Conservation (phyloP, 2,329 filamentous ascomycete genomes). For the Cercospora sojina region DNA sequence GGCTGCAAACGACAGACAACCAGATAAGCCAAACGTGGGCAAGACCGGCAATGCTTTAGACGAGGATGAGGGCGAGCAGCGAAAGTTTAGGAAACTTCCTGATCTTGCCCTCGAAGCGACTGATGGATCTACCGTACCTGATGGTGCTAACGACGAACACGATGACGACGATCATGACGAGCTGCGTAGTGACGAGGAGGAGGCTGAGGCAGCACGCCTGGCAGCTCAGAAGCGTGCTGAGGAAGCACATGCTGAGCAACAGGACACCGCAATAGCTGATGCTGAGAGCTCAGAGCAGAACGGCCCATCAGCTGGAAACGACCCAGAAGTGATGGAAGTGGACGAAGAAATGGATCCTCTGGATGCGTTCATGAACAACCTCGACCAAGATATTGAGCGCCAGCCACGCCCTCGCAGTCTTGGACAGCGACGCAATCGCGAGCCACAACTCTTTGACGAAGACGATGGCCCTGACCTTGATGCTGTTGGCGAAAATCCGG, state of each 20-base stretch:
- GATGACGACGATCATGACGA: slow-evolving; percentile 62
- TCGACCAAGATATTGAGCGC: slow-evolving; percentile 53
- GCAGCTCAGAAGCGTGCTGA: slow-evolving; percentile 73
- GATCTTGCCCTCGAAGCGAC: slow-evolving; percentile 62
- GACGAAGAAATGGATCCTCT: slow-evolving; percentile 80
- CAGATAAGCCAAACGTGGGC: slow-evolving; percentile 62
- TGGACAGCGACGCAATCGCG: slow-evolving; percentile 56
- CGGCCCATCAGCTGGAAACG: slow-evolving; percentile 20
- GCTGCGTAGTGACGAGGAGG: slow-evolving; percentile 81
- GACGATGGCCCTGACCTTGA: slow-evolving; percentile 69
- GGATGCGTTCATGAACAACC: slow-evolving; percentile 91
- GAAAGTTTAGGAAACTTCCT: slow-evolving; percentile 88
- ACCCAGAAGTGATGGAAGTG: slow-evolving; percentile 38
- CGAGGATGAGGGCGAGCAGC: slow-evolving; percentile 81
- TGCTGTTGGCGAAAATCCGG: slow-evolving; percentile 62
- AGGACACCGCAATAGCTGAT: slow-evolving; percentile 50
- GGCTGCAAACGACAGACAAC: slow-evolving; percentile 57
- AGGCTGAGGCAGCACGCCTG: slow-evolving; percentile 78
- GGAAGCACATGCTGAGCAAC: slow-evolving; percentile 44
- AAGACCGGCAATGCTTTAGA: slow-evolving; percentile 74
- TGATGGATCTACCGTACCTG: slow-evolving; percentile 46
- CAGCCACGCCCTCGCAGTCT: slow-evolving; percentile 36
- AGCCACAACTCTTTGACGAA: slow-evolving; percentile 83
- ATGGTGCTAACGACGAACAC: slow-evolving; percentile 56
- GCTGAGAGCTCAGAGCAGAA: slow-evolving; percentile 31